A percentile compares a stretch with the other conserved stretches of the same genome.
These are phyloP conservation scores for Eucalyptus sp. DNA, from an alignment of 345 rosid species.

Conservation along the genomic window DNA sequence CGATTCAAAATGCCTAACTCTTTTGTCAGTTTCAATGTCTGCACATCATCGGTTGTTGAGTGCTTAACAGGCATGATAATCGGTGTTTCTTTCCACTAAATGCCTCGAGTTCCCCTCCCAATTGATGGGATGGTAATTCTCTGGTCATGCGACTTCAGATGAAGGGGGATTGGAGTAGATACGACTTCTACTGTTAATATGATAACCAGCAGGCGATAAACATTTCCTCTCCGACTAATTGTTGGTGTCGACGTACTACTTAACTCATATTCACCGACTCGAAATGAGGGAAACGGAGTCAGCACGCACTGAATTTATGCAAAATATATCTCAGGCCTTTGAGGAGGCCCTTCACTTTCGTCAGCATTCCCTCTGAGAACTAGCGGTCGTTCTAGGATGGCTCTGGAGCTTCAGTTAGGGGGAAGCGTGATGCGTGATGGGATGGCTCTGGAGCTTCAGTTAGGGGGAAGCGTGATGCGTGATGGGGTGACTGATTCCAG, in stretches of 20 bases:
- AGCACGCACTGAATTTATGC: constrained; percentile 36
- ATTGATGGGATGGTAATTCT: not conserved
- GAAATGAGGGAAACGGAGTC: not conserved
- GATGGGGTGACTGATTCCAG: no score
- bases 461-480: not conserved
- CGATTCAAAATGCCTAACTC: not conserved
- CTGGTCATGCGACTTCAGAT: not conserved
- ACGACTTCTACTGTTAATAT: not conserved
- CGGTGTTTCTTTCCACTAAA: fast-evolving
- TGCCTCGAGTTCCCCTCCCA: not conserved
- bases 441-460: not conserved
- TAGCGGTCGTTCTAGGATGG: not conserved
- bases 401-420: not conserved
- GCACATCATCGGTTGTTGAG: not conserved
- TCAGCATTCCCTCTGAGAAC: not conserved
- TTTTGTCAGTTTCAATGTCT: not conserved
- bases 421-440: not conserved
- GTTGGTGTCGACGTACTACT: fast-evolving
- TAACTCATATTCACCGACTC: not conserved
- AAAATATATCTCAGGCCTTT: constrained; percentile 45
- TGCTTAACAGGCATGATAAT: not conserved
- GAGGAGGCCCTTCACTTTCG: constrained; percentile 39
- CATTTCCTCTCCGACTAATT: not conserved
- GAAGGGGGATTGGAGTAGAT: not conserved
- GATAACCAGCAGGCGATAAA: not conserved